A percentile compares a stretch with the other conserved stretches of the same genome.
phyloP scores from a whole-genome alignment of 2,329 filamentous ascomycete genomes.

The Whalleya microplaca region DNA sequence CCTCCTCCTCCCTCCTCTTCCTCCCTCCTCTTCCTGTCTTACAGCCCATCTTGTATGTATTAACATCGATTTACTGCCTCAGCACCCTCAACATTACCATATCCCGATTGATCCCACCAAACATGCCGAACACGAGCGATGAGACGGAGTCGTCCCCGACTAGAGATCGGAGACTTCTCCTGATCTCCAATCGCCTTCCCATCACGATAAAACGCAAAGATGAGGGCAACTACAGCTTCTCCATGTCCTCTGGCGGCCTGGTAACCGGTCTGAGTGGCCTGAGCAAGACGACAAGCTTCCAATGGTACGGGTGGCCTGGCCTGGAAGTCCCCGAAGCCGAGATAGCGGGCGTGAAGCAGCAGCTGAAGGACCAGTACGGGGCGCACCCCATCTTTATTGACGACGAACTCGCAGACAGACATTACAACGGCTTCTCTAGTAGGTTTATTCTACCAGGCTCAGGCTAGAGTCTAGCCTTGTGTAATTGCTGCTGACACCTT shows the following conservation, averaged over 20 bases:
- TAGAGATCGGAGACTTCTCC: conserved; percentile 60
- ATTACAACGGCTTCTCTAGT: conserved; percentile 99
- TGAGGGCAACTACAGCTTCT: conserved; percentile 89
- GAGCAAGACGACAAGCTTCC: conserved; percentile 89
- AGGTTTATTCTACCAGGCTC: conserved; percentile 40
- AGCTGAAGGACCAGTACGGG: conserved; percentile 83
- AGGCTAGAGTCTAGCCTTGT: background rate
- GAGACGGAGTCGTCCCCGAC: conserved; percentile 28
- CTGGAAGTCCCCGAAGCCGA: conserved; percentile 88
- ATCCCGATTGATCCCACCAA: background rate
- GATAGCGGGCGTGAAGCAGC: conserved; percentile 71
- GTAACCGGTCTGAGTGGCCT: conserved; percentile 92
- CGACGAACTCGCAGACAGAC: conserved; percentile 88
- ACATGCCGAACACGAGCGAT: conserved; percentile 29
- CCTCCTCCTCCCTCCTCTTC: too few species aligned
- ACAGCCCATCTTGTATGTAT: background rate
- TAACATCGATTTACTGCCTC: too few species aligned
- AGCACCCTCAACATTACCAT: too few species aligned
- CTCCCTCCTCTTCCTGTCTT: background rate
- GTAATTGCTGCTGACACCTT: conserved; percentile 5
- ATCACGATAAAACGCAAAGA: conserved; percentile 95
- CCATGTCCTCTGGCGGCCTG: conserved; percentile 94
- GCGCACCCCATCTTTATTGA: conserved; percentile 92
- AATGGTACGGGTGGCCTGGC: conserved; percentile 99
- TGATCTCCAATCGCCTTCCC: conserved; percentile 92